phyloP scores from a whole-genome alignment of 805 yeast species.

The Yarrowia sp. region DNA sequence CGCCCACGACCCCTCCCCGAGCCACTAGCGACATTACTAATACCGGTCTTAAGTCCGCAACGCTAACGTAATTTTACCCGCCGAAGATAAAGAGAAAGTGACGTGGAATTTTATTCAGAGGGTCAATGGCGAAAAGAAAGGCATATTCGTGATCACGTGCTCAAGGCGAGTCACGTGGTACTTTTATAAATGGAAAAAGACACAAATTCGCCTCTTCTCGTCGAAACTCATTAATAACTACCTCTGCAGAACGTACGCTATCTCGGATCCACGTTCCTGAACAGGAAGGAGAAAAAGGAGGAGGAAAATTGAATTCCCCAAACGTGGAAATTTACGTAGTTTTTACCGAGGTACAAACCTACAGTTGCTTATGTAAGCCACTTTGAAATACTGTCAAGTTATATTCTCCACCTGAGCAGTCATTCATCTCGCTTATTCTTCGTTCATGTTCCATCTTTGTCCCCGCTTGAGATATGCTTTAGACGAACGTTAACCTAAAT shows the following conservation, averaged over 20 bases:
- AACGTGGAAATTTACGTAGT: too few species aligned
- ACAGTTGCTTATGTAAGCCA: too few species aligned
- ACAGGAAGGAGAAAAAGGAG: not conserved
- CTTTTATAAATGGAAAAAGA: not conserved
- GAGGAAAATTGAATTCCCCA: too few species aligned
- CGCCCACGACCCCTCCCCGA: not conserved
- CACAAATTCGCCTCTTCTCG: not conserved
- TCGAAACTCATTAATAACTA: not conserved
- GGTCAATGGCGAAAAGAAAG: not conserved
- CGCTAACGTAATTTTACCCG: slow-evolving; percentile 15
- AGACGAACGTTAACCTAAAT: not conserved
- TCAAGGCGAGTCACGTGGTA: not conserved
- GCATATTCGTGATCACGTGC: not conserved
- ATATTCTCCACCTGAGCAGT: too few species aligned
- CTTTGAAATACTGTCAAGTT: too few species aligned
- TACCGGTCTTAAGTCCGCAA: not conserved
- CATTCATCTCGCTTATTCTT: slow-evolving; percentile 2
- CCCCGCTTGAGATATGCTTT: not conserved
- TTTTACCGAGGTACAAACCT: too few species aligned
- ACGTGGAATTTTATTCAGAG: not conserved
- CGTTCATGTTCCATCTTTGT: not conserved
- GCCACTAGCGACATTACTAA: not conserved
- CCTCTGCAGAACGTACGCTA: not conserved
- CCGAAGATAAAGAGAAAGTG: not conserved
- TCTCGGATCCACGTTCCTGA: slow-evolving; percentile 37